Base-by-base conservation (phyloP, 257 asterid species). In the Hygrophila difformis region DNA sequence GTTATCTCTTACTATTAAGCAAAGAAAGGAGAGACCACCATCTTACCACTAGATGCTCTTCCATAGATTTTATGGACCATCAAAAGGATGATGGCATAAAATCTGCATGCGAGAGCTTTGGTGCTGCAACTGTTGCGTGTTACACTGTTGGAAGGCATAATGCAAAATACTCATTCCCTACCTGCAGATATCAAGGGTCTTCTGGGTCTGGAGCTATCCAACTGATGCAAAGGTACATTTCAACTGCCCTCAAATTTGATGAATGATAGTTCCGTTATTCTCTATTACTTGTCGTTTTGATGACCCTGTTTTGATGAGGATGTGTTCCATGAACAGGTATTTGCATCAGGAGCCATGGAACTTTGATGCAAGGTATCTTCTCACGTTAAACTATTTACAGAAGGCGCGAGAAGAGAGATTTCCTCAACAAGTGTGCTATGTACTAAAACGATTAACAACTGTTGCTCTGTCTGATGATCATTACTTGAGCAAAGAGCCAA, bases 321-420 rank as follows among this genome's bases (percentile, higher is more conserved):
- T 37, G 20, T 18, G 47, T 46, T 36, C 22, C 59, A 55, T 67
- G 56, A 50, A 57, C 79, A 88, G 97, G 74, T 56, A 51, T 63
- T 66, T 89, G 74, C 98, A 77, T 72, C 94, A 71, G 63, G 92
- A 89, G 64, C 98, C 96, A 7, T 85, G 98, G 98, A 83, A 82
- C 60, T 65, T 65, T 54, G 75, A 60, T 56, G 77, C 78, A 2
- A 69, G 85, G 73, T 85, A 85, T 66, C 67, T 85, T 68, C 94
- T 89, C 49, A 63, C 87, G 4, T 60, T 82, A 37, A 75, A 72
- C 66, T 85, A 66, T 66, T 66, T 77, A 12, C 94, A 85, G 68
- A 77, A 68, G 76, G 89, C 84, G 15, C 87, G 93, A 16, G 68
- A 62, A 55, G 87, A 77, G 71, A 77, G 71, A 57, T 85, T 70